A percentile compares a stretch with the other conserved stretches of the same genome.
phyloP scores from a whole-genome alignment of 768 basidiomycete genomes.

The Leccinum subtestaceum region DNA sequence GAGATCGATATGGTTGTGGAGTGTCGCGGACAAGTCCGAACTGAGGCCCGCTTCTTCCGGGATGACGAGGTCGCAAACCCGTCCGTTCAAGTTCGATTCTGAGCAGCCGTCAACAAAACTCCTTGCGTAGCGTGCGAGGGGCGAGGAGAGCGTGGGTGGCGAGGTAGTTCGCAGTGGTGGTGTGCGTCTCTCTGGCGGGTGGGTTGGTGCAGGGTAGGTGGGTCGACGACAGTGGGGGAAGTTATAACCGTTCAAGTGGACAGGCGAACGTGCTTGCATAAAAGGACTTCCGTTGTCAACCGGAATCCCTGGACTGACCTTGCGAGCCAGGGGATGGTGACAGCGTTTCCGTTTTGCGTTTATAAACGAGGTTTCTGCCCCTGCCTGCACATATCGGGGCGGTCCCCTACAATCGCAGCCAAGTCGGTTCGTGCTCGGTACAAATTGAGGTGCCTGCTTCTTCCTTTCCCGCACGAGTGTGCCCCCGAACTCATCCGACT shows the following conservation, averaged over 20 bases:
- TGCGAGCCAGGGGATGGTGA: slow-evolving; percentile 11
- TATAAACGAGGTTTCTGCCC: slow-evolving; percentile 30
- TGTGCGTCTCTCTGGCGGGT: slow-evolving; percentile 7
- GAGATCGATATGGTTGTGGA: slow-evolving; percentile 34
- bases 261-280: slow-evolving; percentile 38
- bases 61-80: slow-evolving; percentile 30
- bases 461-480: slow-evolving; percentile 6
- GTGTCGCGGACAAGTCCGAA: slow-evolving; percentile 36
- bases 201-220: slow-evolving; percentile 13
- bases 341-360: slow-evolving; percentile 23
- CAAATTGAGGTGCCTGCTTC: slow-evolving; percentile 17
- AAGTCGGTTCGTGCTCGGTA: slow-evolving; percentile 16
- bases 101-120: slow-evolving; percentile 4
- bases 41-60: slow-evolving; percentile 26
- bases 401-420: slow-evolving; percentile 8
- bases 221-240: slow-evolving; percentile 11
- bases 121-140: slow-evolving; percentile 19
- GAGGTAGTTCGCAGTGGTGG: slow-evolving; percentile 2
- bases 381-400: slow-evolving; percentile 31
- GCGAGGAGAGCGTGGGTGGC: slow-evolving; percentile 18
- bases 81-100: slow-evolving; percentile 13
- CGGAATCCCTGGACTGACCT: slow-evolving; percentile 10
- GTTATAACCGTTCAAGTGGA: slow-evolving; percentile 20
- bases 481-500: slow-evolving; percentile 24
- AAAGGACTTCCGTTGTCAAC: slow-evolving; percentile 8